Conservation (phyloP, 2,329 filamentous ascomycete species). For the Cladosporium sp. region DNA sequence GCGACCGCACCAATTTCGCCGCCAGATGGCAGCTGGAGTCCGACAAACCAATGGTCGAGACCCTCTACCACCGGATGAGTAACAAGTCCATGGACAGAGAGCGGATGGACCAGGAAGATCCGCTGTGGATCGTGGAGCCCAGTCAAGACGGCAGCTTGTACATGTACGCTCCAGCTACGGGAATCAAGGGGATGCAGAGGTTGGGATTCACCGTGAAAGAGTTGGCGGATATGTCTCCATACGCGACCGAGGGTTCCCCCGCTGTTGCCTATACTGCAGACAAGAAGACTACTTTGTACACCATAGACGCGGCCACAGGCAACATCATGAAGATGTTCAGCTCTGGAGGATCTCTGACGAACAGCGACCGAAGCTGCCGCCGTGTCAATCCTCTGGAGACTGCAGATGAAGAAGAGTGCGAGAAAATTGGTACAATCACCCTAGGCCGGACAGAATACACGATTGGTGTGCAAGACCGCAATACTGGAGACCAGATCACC, state of each 20-base stretch:
- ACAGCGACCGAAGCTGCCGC: slow-evolving; percentile 71
- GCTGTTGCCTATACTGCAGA: slow-evolving; percentile 85
- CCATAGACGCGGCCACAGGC: slow-evolving; percentile 81
- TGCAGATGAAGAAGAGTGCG: slow-evolving; percentile 65
- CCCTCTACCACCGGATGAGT: slow-evolving; percentile 65
- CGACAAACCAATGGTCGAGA: slow-evolving; percentile 86
- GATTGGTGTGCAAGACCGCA: slow-evolving; percentile 73
- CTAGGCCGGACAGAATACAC: slow-evolving; percentile 87
- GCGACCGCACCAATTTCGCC: slow-evolving; percentile 79
- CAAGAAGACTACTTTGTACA: slow-evolving; percentile 86
- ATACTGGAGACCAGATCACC: slow-evolving; percentile 72
- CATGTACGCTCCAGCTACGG: slow-evolving; percentile 69
- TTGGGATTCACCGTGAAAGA: slow-evolving; percentile 76
- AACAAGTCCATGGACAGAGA: slow-evolving; percentile 62
- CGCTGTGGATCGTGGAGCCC: slow-evolving; percentile 93
- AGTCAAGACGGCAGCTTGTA: slow-evolving; percentile 83
- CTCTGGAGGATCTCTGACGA: slow-evolving; percentile 61
- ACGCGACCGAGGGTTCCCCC: slow-evolving; percentile 64
- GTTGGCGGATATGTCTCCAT: slow-evolving; percentile 74
- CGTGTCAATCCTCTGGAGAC: slow-evolving; percentile 59
- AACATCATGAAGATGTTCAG: slow-evolving; percentile 81
- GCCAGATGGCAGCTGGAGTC: slow-evolving; percentile 82
- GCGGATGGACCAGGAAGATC: slow-evolving; percentile 69
- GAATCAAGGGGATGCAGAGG: slow-evolving; percentile 54
- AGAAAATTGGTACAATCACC: slow-evolving; percentile 73